Conservation (phyloP, 139 green algal species). For the Pleodorina starrii region DNA sequence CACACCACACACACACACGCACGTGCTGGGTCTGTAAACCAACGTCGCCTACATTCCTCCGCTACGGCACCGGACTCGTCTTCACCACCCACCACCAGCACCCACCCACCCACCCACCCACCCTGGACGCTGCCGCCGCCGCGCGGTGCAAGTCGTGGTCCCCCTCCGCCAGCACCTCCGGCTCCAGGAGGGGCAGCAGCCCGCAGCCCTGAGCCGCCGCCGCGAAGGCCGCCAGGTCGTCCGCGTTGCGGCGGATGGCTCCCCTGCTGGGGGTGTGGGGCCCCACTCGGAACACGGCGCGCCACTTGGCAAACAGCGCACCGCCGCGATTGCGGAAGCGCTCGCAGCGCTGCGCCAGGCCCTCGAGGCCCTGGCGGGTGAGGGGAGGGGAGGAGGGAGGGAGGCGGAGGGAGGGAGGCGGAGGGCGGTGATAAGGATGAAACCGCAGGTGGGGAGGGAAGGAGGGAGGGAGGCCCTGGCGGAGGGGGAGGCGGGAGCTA, state of each 20-base stretch:
- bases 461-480: too few relatives aligned
- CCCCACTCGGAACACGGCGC: slow-evolving; percentile 84
- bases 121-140: background rate
- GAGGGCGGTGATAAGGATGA: background rate
- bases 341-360: slow-evolving; percentile 84
- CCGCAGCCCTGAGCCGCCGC: slow-evolving; percentile 83
- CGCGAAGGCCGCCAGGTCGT: slow-evolving; percentile 90
- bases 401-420: background rate
- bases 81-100: too few relatives aligned
- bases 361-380: slow-evolving; percentile 92
- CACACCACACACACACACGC: too few relatives aligned
- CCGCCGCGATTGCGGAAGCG: slow-evolving; percentile 76
- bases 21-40: too few relatives aligned
- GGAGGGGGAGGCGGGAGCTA: too few relatives aligned
- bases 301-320: slow-evolving; percentile 94
- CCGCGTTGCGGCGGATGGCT: slow-evolving; percentile 80
- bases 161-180: slow-evolving; percentile 89
- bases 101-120: too few relatives aligned
- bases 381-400: background rate
- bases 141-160: slow-evolving; percentile 63
- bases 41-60: too few relatives aligned
- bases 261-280: slow-evolving; percentile 67
- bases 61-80: too few relatives aligned
- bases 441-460: too few relatives aligned
- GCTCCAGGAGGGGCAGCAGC: slow-evolving; percentile 96